Percentiles rank a stretch among this genome's conserved stretches.
phyloP scores from a whole-genome alignment of 805 yeast species.

The Lachancea meyersii region DNA sequence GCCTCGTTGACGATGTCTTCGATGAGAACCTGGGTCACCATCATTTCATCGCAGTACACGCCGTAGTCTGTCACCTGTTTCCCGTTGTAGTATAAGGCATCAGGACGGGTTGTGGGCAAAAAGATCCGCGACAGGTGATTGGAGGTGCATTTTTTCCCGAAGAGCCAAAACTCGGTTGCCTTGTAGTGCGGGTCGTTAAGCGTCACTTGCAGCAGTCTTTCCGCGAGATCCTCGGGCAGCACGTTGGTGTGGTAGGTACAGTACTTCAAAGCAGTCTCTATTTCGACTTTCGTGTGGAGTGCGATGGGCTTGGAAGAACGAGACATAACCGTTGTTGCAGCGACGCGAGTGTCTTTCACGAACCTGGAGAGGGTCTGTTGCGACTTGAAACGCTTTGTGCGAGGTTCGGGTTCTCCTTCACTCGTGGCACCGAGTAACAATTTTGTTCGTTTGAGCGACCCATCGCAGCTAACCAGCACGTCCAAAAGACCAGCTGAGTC shows the following conservation, averaged over 20 bases:
- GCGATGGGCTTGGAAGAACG: slow-evolving; percentile 28
- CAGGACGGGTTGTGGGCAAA: slow-evolving; percentile 12
- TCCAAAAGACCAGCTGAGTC: slow-evolving; percentile 42
- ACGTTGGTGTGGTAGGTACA: slow-evolving; percentile 45
- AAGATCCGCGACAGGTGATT: slow-evolving; percentile 46
- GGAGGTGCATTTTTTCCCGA: slow-evolving; percentile 55
- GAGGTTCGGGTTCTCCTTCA: slow-evolving; percentile 5
- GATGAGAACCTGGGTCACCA: slow-evolving; percentile 35
- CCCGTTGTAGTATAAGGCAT: slow-evolving; percentile 36
- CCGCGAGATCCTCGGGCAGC: slow-evolving; percentile 46
- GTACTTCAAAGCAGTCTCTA: slow-evolving; percentile 45
- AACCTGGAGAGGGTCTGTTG: slow-evolving; percentile 5
- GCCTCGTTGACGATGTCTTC: slow-evolving; percentile 38
- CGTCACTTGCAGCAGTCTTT: slow-evolving; percentile 38
- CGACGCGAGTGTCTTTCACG: slow-evolving; percentile 3
- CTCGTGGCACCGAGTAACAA: neutral
- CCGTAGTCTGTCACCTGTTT: slow-evolving; percentile 23
- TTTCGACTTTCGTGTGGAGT: slow-evolving; percentile 47
- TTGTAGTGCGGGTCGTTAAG: slow-evolving; percentile 38
- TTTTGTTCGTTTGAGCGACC: slow-evolving; percentile 35
- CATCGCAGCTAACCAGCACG: slow-evolving; percentile 47
- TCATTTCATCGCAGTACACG: slow-evolving; percentile 38
- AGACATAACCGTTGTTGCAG: slow-evolving; percentile 5
- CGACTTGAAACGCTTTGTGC: slow-evolving; percentile 7
- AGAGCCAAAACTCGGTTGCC: slow-evolving; percentile 48